phyloP scores from a whole-genome alignment of 129 eudicot species.

The Chrysanthemum seticuspe region DNA sequence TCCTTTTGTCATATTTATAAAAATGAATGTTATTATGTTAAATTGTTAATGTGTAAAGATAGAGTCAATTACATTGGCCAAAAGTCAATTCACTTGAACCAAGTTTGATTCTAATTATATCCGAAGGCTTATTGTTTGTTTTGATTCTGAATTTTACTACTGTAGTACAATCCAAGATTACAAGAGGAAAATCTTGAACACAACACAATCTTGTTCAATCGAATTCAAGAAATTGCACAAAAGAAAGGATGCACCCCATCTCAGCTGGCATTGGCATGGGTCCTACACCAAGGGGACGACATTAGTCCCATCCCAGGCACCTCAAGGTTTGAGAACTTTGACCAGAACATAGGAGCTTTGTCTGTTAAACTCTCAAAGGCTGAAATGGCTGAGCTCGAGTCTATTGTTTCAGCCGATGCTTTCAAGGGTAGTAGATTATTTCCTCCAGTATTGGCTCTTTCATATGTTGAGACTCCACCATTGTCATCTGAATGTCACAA shows the following conservation, averaged over 20 bases:
- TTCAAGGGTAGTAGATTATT: conserved; percentile 40
- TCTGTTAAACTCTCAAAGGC: conserved; percentile 31
- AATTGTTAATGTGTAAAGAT: background rate
- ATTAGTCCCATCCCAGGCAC: conserved; percentile 61
- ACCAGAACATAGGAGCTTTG: conserved; percentile 43
- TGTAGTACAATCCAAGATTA: conserved; percentile 38
- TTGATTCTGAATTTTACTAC: background rate
- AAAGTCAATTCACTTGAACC: no score
- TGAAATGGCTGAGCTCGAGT: conserved; percentile 40
- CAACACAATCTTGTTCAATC: conserved; percentile 31
- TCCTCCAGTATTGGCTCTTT: conserved; percentile 18
- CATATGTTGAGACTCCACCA: conserved; percentile 43
- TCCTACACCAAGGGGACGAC: conserved; percentile 50
- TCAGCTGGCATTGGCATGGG: conserved; percentile 62
- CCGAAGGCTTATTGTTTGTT: background rate
- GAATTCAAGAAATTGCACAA: conserved; percentile 35
- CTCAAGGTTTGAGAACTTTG: conserved; percentile 41
- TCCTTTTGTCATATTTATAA: background rate
- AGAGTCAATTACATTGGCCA: background rate
- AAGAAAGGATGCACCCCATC: conserved; percentile 51
- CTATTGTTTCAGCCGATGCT: conserved; percentile 32
- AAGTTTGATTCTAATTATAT: background rate
- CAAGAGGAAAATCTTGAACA: conserved; percentile 50
- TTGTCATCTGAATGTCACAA: conserved; percentile 22
- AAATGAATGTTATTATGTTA: background rate